These are phyloP conservation scores for Beauveria bassiana DNA, from an alignment of 2,329 filamentous ascomycete genomes.

Conservation along the genomic window DNA sequence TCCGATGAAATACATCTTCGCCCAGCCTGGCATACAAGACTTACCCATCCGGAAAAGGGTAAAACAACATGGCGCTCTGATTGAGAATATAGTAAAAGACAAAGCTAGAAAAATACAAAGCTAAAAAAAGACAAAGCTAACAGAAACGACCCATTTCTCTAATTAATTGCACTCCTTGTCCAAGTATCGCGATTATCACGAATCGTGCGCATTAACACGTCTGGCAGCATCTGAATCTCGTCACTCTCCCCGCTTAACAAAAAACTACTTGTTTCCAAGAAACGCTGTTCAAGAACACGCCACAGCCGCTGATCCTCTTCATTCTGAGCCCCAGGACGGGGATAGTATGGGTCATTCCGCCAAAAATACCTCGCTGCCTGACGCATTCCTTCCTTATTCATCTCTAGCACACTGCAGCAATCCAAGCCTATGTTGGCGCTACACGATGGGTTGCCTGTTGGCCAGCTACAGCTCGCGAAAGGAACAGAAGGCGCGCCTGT, in stretches of 20 bases:
- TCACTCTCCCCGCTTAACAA: background rate
- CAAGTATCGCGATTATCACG: background rate
- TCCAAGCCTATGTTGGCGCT: too few species aligned
- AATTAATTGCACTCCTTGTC: background rate
- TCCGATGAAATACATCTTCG: too few species aligned
- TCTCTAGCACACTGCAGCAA: slow-evolving; percentile 20
- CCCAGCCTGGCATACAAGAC: too few species aligned
- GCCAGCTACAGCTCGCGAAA: too few species aligned
- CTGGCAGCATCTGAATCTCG: background rate
- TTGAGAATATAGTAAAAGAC: too few species aligned
- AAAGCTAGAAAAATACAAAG: too few species aligned
- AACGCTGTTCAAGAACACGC: slow-evolving; percentile 15
- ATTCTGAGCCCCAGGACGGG: slow-evolving; percentile 24
- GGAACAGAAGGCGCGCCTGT: too few species aligned
- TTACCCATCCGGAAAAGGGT: too few species aligned
- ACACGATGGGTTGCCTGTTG: too few species aligned
- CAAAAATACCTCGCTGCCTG: slow-evolving; percentile 36
- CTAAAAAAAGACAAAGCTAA: too few species aligned
- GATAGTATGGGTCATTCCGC: slow-evolving; percentile 45
- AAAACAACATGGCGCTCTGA: too few species aligned
- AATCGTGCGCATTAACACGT: background rate
- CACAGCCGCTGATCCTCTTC: slow-evolving; percentile 14
- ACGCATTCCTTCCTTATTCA: slow-evolving; percentile 32
- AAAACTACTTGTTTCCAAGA: background rate
- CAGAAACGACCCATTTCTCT: too few species aligned